A percentile compares a stretch with the other conserved stretches of the same genome.
Conservation (phyloP, 345 rosid genomes). For the Chamaenerion angustifolium region DNA sequence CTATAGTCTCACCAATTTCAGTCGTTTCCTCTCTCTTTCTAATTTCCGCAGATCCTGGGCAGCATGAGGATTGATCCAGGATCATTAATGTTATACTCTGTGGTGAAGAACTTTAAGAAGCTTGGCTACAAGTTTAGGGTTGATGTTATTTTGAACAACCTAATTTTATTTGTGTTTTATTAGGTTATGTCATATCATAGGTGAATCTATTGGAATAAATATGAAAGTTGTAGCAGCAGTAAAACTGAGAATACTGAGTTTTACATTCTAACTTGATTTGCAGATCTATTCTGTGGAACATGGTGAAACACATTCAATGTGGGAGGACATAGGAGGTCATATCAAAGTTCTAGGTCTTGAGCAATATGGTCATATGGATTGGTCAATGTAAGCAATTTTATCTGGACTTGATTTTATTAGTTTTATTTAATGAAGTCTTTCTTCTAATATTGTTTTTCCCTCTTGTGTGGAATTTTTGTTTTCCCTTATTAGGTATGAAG, state of each 20-base stretch:
- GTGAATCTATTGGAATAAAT: constrained; percentile 9
- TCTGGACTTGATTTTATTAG: constrained; percentile 1
- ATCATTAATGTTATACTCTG: constrained; percentile 60
- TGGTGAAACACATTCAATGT: constrained; percentile 41
- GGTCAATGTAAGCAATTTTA: constrained; percentile 49
- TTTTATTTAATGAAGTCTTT: not conserved
- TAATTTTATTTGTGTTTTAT: not conserved
- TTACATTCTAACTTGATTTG: constrained; percentile 11
- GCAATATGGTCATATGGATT: constrained; percentile 44
- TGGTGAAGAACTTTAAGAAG: constrained; percentile 58
- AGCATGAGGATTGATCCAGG: constrained; percentile 61
- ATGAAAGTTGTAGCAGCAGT: too few relatives aligned
- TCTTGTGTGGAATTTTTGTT: not conserved
- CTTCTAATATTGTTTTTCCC: not conserved
- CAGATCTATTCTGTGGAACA: constrained; percentile 53
- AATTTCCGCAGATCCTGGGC: constrained; percentile 49
- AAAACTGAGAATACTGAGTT: too few relatives aligned
- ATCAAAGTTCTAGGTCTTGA: constrained; percentile 35
- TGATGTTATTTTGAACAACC: constrained; percentile 4
- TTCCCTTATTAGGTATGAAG: constrained; percentile 58
- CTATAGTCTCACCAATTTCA: too few relatives aligned
- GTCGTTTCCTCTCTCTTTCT: too few relatives aligned
- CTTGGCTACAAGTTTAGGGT: constrained; percentile 78
- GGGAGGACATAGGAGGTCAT: constrained; percentile 47
- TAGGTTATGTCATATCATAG: too few relatives aligned